These are phyloP conservation scores for Penicillium chermesinum DNA, from an alignment of 495 filamentous ascomycete genomes.

Conservation along the genomic window DNA sequence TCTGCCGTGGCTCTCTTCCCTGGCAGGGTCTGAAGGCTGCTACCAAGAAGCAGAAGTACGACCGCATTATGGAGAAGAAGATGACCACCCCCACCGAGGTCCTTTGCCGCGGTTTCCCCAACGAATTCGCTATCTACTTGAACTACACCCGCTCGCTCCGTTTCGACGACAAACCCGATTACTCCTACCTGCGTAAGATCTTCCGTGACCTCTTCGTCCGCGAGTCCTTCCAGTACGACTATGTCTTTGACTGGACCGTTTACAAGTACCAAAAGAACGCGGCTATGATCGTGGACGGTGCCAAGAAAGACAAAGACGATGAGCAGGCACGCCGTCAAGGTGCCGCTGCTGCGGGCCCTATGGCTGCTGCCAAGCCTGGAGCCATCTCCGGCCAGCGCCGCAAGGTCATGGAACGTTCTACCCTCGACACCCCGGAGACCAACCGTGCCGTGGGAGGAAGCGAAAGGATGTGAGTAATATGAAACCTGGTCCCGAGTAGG, in stretches of 20 bases:
- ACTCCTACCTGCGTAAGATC: slow-evolving; percentile 99
- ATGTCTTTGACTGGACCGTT: slow-evolving; percentile 99
- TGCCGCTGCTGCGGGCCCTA: slow-evolving; percentile 56
- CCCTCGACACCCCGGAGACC: slow-evolving; percentile 74
- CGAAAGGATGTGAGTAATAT: slow-evolving; percentile 97
- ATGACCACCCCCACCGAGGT: slow-evolving; percentile 99
- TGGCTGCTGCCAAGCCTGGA: slow-evolving; percentile 62
- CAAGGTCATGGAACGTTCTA: slow-evolving; percentile 71
- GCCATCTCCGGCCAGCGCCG: slow-evolving; percentile 75
- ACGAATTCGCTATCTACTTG: slow-evolving; percentile 99
- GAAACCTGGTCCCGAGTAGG: slow-evolving; percentile 88
- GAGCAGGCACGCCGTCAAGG: slow-evolving; percentile 61
- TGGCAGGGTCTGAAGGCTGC: slow-evolving; percentile 99
- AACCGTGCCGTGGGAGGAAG: slow-evolving; percentile 85
- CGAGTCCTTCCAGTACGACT: slow-evolving; percentile 99
- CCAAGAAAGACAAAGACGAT: slow-evolving; percentile 68
- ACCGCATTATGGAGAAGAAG: slow-evolving; percentile 99
- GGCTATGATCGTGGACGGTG: slow-evolving; percentile 77
- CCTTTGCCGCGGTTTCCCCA: slow-evolving; percentile 97
- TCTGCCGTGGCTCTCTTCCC: slow-evolving; percentile 97
- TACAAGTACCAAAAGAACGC: slow-evolving; percentile 99
- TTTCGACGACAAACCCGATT: slow-evolving; percentile 99
- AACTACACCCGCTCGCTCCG: slow-evolving; percentile 99
- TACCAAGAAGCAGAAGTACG: slow-evolving; percentile 99
- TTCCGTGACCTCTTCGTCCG: slow-evolving; percentile 99